These are phyloP conservation scores for Teunomyces stri DNA, from an alignment of 805 yeast species.

Conservation along the genomic window DNA sequence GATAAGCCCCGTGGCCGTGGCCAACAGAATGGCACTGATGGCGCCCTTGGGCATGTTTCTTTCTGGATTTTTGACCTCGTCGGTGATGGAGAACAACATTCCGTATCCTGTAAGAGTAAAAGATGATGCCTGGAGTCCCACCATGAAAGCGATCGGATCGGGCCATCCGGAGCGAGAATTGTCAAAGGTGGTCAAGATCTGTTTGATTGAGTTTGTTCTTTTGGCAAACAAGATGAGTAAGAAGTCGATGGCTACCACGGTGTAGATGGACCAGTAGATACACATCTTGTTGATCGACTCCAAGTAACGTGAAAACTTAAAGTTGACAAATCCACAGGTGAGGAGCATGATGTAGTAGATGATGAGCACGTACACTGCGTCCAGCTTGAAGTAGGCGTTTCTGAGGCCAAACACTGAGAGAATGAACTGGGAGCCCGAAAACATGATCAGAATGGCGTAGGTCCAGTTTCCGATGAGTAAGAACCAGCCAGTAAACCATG, in stretches of 20 bases:
- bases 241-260: constrained; percentile 66
- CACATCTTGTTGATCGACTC: constrained; percentile 66
- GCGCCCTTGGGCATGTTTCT: constrained; percentile 73
- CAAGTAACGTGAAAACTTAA: constrained; percentile 55
- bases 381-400: constrained; percentile 56
- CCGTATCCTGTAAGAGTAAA: constrained; percentile 84
- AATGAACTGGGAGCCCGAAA: constrained; percentile 74
- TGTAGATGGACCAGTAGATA: constrained; percentile 72
- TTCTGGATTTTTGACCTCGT: constrained; percentile 77
- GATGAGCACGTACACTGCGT: constrained; percentile 52
- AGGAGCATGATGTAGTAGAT: constrained; percentile 57
- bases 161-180: constrained; percentile 78
- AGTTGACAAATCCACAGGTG: constrained; percentile 61
- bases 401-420: constrained; percentile 64
- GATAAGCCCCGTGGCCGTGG: constrained; percentile 67
- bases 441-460: constrained; percentile 69
- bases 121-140: constrained; percentile 76
- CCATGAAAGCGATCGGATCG: constrained; percentile 62
- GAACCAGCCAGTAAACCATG: constrained; percentile 82
- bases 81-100: constrained; percentile 76
- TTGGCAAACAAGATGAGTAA: constrained; percentile 57
- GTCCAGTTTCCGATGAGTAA: constrained; percentile 75
- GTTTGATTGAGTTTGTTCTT: constrained; percentile 56
- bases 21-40: constrained; percentile 58
- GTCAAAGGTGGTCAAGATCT: constrained; percentile 65